Conservation (phyloP, 225 moss, liverwort and hornwort species). For the Polytrichum commune region DNA sequence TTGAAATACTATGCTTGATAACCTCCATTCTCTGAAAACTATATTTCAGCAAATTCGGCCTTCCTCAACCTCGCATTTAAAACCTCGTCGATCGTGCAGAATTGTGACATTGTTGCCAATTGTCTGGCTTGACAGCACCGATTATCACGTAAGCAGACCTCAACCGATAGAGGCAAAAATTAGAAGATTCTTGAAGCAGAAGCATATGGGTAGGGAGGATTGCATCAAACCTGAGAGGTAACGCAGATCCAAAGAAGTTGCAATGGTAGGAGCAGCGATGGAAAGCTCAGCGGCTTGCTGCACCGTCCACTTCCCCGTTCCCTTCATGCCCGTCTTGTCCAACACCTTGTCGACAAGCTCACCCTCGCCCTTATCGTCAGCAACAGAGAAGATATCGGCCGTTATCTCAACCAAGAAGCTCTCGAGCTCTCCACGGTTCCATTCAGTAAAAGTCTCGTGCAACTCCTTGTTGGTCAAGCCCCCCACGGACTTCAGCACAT, state of each 20-base stretch:
- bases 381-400: conserved; percentile 75
- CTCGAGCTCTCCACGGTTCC: conserved; percentile 84
- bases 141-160: no score
- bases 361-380: conserved; percentile 65
- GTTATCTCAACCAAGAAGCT: conserved; percentile 87
- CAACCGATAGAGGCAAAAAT: no score
- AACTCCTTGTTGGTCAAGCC: conserved; percentile 70
- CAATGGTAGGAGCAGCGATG: conserved; percentile 81
- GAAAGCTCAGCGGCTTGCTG: conserved; percentile 92
- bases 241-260: conserved; percentile 77
- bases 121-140: no score
- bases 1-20: neutral
- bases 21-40: neutral
- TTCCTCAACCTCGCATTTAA: no score
- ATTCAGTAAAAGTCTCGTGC: conserved; percentile 64
- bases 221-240: conserved; percentile 51
- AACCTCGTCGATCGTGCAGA: no score
- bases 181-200: no score
- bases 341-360: conserved; percentile 82
- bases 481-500: conserved; percentile 77
- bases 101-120: no score
- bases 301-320: conserved; percentile 94
- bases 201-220: neutral
- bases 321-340: conserved; percentile 91
- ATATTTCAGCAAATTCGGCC: neutral